These are phyloP conservation scores for Tetrahymena elliotti DNA, from an alignment of 73 alveolate genomes.

Conservation along the genomic window DNA sequence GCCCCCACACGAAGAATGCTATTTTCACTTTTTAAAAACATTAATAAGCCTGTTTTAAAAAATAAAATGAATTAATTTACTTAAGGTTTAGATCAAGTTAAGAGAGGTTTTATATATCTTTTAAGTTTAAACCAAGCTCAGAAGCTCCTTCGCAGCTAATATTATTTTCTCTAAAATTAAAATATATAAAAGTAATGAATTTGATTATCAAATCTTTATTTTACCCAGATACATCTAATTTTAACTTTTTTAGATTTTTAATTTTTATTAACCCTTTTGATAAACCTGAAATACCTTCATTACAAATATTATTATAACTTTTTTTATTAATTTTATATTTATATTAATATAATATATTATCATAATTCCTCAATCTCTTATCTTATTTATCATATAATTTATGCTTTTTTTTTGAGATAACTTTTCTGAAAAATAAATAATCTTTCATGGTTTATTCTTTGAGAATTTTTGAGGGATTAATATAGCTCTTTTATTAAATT, in stretches of 20 bases:
- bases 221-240: background rate
- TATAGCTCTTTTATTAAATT: no score
- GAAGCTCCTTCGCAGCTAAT: background rate
- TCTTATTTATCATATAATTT: no score
- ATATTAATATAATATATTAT: no score
- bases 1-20: background rate
- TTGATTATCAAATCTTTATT: background rate
- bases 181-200: no score
- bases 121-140: background rate
- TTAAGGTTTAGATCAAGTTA: background rate
- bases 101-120: background rate
- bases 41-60: no score
- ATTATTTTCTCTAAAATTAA: background rate
- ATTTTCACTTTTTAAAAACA: background rate
- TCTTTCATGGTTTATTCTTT: no score
- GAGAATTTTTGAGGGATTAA: no score
- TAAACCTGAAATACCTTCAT: background rate
- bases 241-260: background rate
- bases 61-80: background rate
- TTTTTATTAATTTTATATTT: no score
- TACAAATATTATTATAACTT: background rate
- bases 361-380: no score
- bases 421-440: no score
- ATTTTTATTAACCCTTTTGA: background rate
- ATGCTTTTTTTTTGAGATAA: no score